Evolutionary conservation across 2,329 filamentous ascomycete genomes (phyloP).

Genomic region (Cladosporium austrohemisphaericum): DNA sequence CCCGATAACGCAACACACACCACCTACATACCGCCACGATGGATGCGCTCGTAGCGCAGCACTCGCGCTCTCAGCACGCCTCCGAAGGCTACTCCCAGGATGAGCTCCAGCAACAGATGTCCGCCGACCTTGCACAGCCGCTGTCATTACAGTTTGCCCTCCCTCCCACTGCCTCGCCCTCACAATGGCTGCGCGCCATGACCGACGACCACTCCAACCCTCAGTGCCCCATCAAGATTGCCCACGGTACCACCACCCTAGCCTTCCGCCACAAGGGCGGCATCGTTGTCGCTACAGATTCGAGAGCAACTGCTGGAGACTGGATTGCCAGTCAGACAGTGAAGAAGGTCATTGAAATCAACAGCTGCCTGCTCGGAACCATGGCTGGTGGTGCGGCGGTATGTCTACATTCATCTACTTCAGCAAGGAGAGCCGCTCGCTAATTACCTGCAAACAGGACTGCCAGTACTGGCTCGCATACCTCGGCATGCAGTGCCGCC

Average conservation of each 20-base stretch:
- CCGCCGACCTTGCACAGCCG: conserved; percentile 66
- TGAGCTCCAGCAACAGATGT: conserved; percentile 55
- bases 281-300: conserved; percentile 98
- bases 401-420: conserved; percentile 34
- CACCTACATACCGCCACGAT: conserved; percentile 50
- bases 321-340: conserved; percentile 99
- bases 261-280: conserved; percentile 97
- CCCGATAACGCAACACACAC: neutral
- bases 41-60: conserved; percentile 90
- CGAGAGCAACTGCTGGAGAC: conserved; percentile 91
- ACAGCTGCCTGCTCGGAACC: conserved; percentile 86
- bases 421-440: neutral
- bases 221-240: conserved; percentile 97
- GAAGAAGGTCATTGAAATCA: conserved; percentile 99
- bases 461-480: conserved; percentile 99
- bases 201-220: conserved; percentile 98
- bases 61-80: conserved; percentile 73
- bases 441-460: conserved; percentile 55
- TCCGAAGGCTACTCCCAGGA: conserved; percentile 69
- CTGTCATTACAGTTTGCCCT: conserved; percentile 92
- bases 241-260: conserved; percentile 95
- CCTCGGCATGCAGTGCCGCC: conserved; percentile 96
- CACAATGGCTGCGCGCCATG: conserved; percentile 90
- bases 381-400: conserved; percentile 97
- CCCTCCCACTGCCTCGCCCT: conserved; percentile 84